Evolutionary conservation across 140 eudicot genomes (phyloP).

Genomic region (Bidens hawaiensis): DNA sequence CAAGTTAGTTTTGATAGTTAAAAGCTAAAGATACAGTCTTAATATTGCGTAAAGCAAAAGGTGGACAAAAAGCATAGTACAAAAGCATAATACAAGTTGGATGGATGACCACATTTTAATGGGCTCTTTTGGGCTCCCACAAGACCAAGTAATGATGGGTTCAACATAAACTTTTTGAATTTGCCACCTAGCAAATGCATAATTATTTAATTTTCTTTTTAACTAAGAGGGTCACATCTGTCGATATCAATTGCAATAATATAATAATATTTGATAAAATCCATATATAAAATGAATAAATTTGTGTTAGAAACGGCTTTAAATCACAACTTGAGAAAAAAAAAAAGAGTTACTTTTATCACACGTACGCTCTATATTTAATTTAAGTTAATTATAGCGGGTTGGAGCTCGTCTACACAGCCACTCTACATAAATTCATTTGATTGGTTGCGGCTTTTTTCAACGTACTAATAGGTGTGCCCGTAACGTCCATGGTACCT

Average conservation of each 20-base stretch:
- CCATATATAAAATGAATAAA: not conserved
- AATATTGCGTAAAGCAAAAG: slow-evolving; percentile 11
- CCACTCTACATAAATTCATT: too few species aligned
- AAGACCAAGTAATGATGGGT: slow-evolving; percentile 43
- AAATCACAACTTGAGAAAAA: too few species aligned
- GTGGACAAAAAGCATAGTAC: slow-evolving; percentile 13
- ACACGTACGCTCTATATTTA: too few species aligned
- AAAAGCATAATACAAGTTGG: slow-evolving; percentile 36
- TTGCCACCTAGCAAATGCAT: slow-evolving; percentile 19
- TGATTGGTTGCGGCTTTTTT: too few species aligned
- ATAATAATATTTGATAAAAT: not conserved
- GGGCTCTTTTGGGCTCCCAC: slow-evolving; percentile 45
- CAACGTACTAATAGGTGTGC: too few species aligned
- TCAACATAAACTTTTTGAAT: slow-evolving; percentile 29
- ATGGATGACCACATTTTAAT: slow-evolving; percentile 36
- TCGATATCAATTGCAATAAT: not conserved
- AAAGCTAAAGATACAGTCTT: slow-evolving; percentile 8
- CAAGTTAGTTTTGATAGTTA: slow-evolving; percentile 6
- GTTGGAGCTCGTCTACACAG: too few species aligned
- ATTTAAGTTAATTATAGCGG: too few species aligned
- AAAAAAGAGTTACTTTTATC: too few species aligned
- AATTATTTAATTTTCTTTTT: not conserved
- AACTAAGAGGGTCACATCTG: not conserved
- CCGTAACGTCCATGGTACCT: too few species aligned
- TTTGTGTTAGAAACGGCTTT: too few species aligned